These are phyloP conservation scores for Hanseniaspora clermontiae DNA, from an alignment of 805 yeast species.

Conservation along the genomic window DNA sequence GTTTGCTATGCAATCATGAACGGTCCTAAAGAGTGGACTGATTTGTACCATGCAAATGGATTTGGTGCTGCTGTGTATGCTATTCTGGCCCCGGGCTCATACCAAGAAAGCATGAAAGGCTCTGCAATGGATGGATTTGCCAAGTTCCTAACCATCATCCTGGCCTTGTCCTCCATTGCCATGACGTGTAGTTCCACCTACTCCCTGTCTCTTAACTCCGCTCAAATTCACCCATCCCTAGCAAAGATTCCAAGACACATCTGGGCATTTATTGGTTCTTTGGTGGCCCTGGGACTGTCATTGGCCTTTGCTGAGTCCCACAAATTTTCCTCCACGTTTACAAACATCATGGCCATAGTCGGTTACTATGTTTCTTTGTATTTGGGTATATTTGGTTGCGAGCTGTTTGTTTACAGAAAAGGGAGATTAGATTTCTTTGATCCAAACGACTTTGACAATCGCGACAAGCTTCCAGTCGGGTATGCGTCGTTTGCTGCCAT, in stretches of 20 bases:
- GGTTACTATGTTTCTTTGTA: constrained; percentile 86
- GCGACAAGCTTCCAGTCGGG: constrained; percentile 56
- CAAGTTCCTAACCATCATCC: constrained; percentile 70
- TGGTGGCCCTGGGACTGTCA: constrained; percentile 67
- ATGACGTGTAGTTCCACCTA: constrained; percentile 90
- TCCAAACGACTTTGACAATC: constrained; percentile 46
- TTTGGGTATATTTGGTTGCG: constrained; percentile 57
- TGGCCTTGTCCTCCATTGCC: constrained; percentile 78
- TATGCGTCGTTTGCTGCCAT: constrained; percentile 65
- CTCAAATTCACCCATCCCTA: constrained; percentile 66
- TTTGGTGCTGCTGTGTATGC: constrained; percentile 78
- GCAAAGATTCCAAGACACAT: constrained; percentile 64
- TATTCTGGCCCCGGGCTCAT: constrained; percentile 60
- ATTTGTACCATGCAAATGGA: constrained; percentile 39
- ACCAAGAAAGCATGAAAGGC: constrained; percentile 24
- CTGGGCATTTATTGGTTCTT: constrained; percentile 71
- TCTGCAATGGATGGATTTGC: constrained; percentile 65
- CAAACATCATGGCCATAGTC: constrained; percentile 79
- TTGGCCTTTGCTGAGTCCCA: constrained; percentile 52
- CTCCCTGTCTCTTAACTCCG: constrained; percentile 76
- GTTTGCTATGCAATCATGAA: constrained; percentile 26
- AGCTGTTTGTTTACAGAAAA: constrained; percentile 67
- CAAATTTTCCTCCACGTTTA: constrained; percentile 57
- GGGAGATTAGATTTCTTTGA: constrained; percentile 46
- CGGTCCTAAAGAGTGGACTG: constrained; percentile 26